Conservation (phyloP, 2,329 filamentous ascomycete genomes). For the Harringtonia lauricola region DNA sequence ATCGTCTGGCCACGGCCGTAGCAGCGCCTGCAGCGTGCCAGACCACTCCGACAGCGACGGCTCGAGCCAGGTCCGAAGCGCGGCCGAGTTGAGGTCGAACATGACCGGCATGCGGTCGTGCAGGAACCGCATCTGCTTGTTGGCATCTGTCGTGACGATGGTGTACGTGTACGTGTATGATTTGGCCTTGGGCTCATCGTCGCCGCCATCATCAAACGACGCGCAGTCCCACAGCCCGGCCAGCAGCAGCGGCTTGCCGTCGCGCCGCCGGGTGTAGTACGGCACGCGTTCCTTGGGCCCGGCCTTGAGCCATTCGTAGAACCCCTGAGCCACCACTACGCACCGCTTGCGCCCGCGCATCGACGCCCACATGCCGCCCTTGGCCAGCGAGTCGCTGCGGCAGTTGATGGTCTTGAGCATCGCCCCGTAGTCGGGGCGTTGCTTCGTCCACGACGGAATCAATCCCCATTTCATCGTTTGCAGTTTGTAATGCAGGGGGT, state of each 20-base stretch:
- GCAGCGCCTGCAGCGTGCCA: slow-evolving; percentile 60
- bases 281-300: slow-evolving; percentile 68
- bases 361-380: slow-evolving; percentile 77
- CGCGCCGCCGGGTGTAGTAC: slow-evolving; percentile 71
- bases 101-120: slow-evolving; percentile 97
- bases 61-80: slow-evolving; percentile 67
- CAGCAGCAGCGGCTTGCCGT: slow-evolving; percentile 76
- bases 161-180: slow-evolving; percentile 77
- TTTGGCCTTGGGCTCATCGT: slow-evolving; percentile 12
- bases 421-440: slow-evolving; percentile 63
- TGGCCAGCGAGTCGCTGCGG: slow-evolving; percentile 71
- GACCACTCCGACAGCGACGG: slow-evolving; percentile 63
- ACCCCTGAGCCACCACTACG: slow-evolving; percentile 79
- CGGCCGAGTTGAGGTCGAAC: slow-evolving; percentile 62
- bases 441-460: slow-evolving; percentile 86
- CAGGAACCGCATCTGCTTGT: slow-evolving; percentile 70
- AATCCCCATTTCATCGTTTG: slow-evolving; percentile 96
- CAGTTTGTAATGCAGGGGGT: slow-evolving; percentile 56
- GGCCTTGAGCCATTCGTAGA: slow-evolving; percentile 92
- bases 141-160: slow-evolving; percentile 84
- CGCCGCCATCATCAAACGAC: slow-evolving; percentile 54
- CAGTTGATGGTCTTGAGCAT: slow-evolving; percentile 92
- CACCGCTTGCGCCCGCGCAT: slow-evolving; percentile 90
- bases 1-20: slow-evolving; percentile 45
- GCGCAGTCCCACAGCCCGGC: slow-evolving; percentile 90